A percentile compares a stretch with the other conserved stretches of the same genome.
phyloP scores from a whole-genome alignment of 805 yeast genomes.

The Wickerhamiella cacticola region DNA sequence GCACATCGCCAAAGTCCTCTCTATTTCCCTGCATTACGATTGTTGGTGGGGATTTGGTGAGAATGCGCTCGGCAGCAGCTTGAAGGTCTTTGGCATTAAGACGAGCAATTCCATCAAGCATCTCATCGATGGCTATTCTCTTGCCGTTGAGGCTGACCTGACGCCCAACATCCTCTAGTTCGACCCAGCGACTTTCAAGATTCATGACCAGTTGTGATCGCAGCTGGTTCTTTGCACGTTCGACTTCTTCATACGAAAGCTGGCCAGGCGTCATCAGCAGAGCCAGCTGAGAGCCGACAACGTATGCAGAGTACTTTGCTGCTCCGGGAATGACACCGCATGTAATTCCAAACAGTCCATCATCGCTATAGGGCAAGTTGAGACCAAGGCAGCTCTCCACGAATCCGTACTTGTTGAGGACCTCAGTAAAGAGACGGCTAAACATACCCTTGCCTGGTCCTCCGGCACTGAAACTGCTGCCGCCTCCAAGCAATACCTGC shows the following conservation, averaged over 20 bases:
- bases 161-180: conserved; percentile 88
- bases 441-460: conserved; percentile 99
- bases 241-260: conserved; percentile 58
- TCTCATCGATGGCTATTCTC: conserved; percentile 62
- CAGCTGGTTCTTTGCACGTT: conserved; percentile 85
- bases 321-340: conserved; percentile 78
- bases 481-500: conserved; percentile 89
- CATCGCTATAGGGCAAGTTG: conserved; percentile 80
- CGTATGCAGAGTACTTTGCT: conserved; percentile 70
- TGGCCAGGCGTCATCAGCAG: conserved; percentile 44
- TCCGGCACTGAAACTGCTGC: conserved; percentile 95
- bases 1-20: conserved; percentile 75
- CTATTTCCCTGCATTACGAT: conserved; percentile 82
- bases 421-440: conserved; percentile 81
- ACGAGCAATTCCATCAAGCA: conserved; percentile 63
- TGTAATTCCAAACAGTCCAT: conserved; percentile 84
- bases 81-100: conserved; percentile 58
- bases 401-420: conserved; percentile 80
- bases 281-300: conserved; percentile 55
- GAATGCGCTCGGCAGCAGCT: conserved; percentile 59
- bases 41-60: conserved; percentile 74
- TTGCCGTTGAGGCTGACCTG: conserved; percentile 78
- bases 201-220: conserved; percentile 83
- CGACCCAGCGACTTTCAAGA: conserved; percentile 84
- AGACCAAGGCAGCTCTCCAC: conserved; percentile 80